Percentiles rank a stretch among this genome's conserved stretches.
These are phyloP conservation scores for Waltergamsia citrina DNA, from an alignment of 2,329 filamentous ascomycete species.

Conservation along the genomic window DNA sequence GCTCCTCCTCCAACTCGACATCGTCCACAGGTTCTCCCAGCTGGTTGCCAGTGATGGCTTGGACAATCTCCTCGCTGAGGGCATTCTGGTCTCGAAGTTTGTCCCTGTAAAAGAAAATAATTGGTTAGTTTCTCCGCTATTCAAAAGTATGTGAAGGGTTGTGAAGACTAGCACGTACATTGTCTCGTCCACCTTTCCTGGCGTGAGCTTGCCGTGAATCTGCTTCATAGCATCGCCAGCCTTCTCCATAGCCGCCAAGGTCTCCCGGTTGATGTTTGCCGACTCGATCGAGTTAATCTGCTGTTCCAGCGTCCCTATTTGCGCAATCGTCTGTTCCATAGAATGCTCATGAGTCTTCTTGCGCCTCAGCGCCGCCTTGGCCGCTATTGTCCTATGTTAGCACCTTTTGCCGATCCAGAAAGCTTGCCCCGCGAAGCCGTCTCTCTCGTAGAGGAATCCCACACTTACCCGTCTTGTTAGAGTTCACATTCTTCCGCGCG, in stretches of 20 bases:
- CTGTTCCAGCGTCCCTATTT: constrained; percentile 87
- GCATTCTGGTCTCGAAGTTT: constrained; percentile 84
- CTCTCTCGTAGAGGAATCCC: not conserved
- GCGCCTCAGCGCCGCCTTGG: constrained; percentile 79
- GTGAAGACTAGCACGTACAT: constrained; percentile 83
- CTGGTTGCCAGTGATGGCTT: constrained; percentile 66
- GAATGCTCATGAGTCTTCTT: constrained; percentile 94
- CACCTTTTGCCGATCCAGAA: constrained; percentile 5
- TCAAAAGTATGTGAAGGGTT: too few species aligned
- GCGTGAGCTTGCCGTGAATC: constrained; percentile 83
- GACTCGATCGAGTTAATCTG: constrained; percentile 97
- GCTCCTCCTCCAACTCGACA: constrained; percentile 72
- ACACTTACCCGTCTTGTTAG: constrained; percentile 84
- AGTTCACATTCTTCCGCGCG: constrained; percentile 74
- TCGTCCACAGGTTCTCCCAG: constrained; percentile 71
- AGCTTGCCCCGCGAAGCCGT: too few species aligned
- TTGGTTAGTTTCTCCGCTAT: too few species aligned
- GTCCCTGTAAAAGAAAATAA: constrained; percentile 54
- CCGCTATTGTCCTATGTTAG: constrained; percentile 46
- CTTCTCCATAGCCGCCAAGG: constrained; percentile 85
- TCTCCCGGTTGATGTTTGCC: constrained; percentile 98
- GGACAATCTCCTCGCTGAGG: constrained; percentile 86
- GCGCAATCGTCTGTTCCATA: constrained; percentile 79
- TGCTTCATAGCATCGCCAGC: constrained; percentile 84
- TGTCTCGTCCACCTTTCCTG: constrained; percentile 88